A percentile compares a stretch with the other conserved stretches of the same genome.
phyloP scores from a whole-genome alignment of 371 early-diverging fungal species.

The Sporodiniella umbellata region DNA sequence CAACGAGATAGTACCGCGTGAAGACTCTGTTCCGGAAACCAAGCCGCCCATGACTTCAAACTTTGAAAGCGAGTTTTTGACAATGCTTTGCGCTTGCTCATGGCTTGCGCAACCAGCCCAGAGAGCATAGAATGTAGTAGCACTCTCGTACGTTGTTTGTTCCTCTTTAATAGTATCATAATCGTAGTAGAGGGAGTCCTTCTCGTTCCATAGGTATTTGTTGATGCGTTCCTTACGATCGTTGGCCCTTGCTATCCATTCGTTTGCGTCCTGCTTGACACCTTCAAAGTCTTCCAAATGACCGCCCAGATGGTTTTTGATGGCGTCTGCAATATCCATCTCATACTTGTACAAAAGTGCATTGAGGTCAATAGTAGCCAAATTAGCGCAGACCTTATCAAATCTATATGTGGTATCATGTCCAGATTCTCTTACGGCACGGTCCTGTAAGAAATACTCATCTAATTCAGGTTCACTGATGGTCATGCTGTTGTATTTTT shows the following conservation, averaged over 20 bases:
- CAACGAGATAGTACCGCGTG: slow-evolving; percentile 71
- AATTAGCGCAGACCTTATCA: slow-evolving; percentile 86
- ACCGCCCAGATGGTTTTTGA: slow-evolving; percentile 62
- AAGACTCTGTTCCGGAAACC: slow-evolving; percentile 85
- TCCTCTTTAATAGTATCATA: slow-evolving; percentile 55
- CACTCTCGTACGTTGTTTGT: slow-evolving; percentile 65
- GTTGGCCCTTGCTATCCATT: slow-evolving; percentile 56
- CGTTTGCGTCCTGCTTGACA: slow-evolving; percentile 36
- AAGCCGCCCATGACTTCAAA: slow-evolving; percentile 90
- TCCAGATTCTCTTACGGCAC: slow-evolving; percentile 95
- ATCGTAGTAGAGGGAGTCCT: slow-evolving; percentile 59
- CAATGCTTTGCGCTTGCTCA: slow-evolving; percentile 63
- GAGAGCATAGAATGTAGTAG: slow-evolving; percentile 72
- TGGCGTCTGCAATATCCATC: slow-evolving; percentile 78
- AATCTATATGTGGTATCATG: slow-evolving; percentile 96
- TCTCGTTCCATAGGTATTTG: slow-evolving; percentile 68
- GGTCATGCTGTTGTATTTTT: slow-evolving; percentile 61
- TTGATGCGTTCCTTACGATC: slow-evolving; percentile 57
- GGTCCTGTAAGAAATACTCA: slow-evolving; percentile 94
- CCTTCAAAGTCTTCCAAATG: slow-evolving; percentile 48
- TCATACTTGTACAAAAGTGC: slow-evolving; percentile 93
- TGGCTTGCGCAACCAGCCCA: slow-evolving; percentile 70
- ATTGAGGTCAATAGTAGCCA: slow-evolving; percentile 93
- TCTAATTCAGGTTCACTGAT: slow-evolving; percentile 84
- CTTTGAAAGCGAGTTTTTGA: slow-evolving; percentile 47